phyloP scores from a whole-genome alignment of 2,329 filamentous ascomycete genomes.

The Magnaporthiopsis poae region DNA sequence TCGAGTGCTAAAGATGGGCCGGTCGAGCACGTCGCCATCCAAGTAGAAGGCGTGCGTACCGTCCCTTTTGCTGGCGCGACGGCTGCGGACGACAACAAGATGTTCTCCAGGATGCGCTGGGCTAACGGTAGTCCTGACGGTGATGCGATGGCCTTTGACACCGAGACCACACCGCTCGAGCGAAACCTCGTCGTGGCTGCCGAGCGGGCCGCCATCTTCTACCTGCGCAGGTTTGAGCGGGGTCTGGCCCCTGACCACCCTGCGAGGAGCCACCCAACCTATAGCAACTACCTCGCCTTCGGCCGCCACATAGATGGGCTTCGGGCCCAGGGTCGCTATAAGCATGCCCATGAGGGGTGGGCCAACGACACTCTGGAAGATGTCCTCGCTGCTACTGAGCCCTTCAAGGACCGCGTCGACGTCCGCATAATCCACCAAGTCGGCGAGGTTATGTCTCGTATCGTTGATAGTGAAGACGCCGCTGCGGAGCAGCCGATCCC shows the following conservation, averaged over 20 bases:
- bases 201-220: conserved; percentile 2
- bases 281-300: conserved; percentile 1
- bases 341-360: not conserved
- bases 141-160: not conserved
- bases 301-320: not conserved
- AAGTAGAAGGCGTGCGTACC: not conserved
- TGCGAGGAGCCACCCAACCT: not conserved
- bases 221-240: not conserved
- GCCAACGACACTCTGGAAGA: not conserved
- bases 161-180: not conserved
- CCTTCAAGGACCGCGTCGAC: conserved; percentile 5
- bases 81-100: not conserved
- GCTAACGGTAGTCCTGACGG: not conserved
- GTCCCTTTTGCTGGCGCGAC: not conserved
- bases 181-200: not conserved
- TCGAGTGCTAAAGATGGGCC: no score
- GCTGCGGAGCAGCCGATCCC: conserved; percentile 25
- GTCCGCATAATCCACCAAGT: conserved; percentile 11
- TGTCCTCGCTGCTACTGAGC: not conserved
- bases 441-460: conserved; percentile 9
- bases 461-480: conserved; percentile 9
- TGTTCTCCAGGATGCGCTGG: not conserved
- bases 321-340: not conserved
- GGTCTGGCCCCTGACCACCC: not conserved
- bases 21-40: not conserved